phyloP scores from a whole-genome alignment of 2,329 filamentous ascomycete species.

The Dothistroma pini region DNA sequence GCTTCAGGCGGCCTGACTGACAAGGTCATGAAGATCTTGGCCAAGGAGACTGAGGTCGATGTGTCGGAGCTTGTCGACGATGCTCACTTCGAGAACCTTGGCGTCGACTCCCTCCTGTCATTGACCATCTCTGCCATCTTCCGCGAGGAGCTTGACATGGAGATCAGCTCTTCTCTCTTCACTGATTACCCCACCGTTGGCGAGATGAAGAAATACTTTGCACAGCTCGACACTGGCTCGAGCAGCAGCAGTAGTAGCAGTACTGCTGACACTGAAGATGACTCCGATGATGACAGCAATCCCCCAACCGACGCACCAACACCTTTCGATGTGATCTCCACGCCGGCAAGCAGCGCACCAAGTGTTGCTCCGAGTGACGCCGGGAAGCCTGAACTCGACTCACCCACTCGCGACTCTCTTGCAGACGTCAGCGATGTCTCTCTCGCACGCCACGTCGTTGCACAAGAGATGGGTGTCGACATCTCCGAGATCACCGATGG shows the following conservation, averaged over 20 bases:
- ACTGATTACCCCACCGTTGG: constrained; percentile 59
- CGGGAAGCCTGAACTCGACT: constrained; percentile 40
- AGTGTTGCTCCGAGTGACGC: constrained; percentile 40
- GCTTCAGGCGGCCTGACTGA: constrained; percentile 48
- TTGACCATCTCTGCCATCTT: constrained; percentile 60
- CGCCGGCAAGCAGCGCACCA: constrained; percentile 48
- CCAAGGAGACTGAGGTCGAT: constrained; percentile 61
- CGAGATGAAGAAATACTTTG: constrained; percentile 57
- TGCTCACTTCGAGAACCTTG: constrained; percentile 59
- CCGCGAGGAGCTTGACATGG: constrained; percentile 58
- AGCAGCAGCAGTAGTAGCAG: constrained; percentile 28
- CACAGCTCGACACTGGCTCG: constrained; percentile 42
- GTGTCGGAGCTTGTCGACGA: constrained; percentile 57
- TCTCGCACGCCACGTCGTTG: constrained; percentile 48
- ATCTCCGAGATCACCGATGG: constrained; percentile 52
- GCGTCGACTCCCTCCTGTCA: constrained; percentile 60
- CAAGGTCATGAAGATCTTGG: constrained; percentile 62
- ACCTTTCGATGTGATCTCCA: constrained; percentile 43
- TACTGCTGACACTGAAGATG: constrained; percentile 35
- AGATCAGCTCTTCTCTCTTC: constrained; percentile 57
- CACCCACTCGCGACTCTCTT: constrained; percentile 33
- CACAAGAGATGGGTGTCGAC: constrained; percentile 63
- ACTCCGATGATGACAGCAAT: constrained; percentile 42
- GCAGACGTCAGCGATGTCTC: constrained; percentile 41
- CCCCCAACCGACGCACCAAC: constrained; percentile 41